A percentile compares a stretch with the other conserved stretches of the same genome.
These are phyloP conservation scores for Glomus cerebriforme DNA, from an alignment of 192 early-diverging fungal species.

Conservation along the genomic window DNA sequence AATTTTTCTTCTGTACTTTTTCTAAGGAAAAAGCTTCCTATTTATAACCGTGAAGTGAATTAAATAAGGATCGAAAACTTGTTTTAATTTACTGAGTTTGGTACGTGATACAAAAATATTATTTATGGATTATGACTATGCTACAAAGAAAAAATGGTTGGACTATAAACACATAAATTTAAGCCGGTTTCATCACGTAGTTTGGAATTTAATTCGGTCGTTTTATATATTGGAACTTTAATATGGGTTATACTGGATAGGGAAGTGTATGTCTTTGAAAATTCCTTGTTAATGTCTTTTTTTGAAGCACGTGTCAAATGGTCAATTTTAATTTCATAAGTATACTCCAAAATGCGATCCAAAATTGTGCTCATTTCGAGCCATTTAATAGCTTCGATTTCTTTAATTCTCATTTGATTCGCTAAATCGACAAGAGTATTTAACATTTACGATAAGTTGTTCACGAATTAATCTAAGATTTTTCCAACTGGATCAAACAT, in stretches of 20 bases:
- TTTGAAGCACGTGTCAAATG: background rate
- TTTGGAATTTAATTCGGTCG: background rate
- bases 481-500: constrained; percentile 49
- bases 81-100: too few relatives aligned
- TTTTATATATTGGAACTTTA: background rate
- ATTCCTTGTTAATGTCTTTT: background rate
- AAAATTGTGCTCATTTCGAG: background rate
- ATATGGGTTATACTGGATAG: background rate
- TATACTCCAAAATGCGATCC: background rate
- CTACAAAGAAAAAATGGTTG: too few relatives aligned
- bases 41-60: too few relatives aligned
- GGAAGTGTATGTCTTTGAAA: background rate
- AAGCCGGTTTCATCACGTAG: constrained; percentile 20
- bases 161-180: too few relatives aligned
- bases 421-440: constrained; percentile 53
- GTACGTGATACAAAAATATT: too few relatives aligned
- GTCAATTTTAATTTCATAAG: background rate
- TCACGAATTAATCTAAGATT: constrained; percentile 44
- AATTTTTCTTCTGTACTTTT: too few relatives aligned
- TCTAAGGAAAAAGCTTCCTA: too few relatives aligned
- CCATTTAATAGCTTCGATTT: background rate
- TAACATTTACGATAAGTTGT: constrained; percentile 40
- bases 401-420: constrained; percentile 42
- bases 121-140: too few relatives aligned
- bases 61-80: too few relatives aligned